phyloP scores from a whole-genome alignment of 2,329 filamentous ascomycete species.

The Curvularia spicifera region DNA sequence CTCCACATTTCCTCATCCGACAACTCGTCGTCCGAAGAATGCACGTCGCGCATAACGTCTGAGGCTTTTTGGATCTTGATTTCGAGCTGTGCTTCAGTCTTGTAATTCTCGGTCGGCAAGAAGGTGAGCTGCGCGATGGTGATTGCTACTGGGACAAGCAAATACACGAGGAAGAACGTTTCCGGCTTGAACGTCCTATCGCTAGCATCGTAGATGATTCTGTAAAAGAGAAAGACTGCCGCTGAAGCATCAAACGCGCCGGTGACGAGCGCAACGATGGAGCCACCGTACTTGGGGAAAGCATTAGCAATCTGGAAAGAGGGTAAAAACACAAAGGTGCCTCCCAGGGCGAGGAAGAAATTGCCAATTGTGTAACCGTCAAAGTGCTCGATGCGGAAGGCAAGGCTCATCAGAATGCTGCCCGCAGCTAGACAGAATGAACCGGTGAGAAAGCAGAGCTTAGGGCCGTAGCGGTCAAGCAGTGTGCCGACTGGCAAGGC shows the following conservation, averaged over 20 bases:
- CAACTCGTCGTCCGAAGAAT: constrained; percentile 62
- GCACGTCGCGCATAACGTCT: constrained; percentile 51
- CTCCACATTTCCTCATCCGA: constrained; percentile 57
- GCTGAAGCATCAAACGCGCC: constrained; percentile 85
- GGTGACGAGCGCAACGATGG: constrained; percentile 80
- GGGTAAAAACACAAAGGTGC: constrained; percentile 81
- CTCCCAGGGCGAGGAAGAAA: constrained; percentile 76
- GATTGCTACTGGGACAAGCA: constrained; percentile 72
- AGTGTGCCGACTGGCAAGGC: constrained; percentile 47
- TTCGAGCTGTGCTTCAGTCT: constrained; percentile 60
- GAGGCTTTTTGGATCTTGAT: constrained; percentile 45
- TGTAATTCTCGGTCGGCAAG: constrained; percentile 79
- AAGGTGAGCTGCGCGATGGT: constrained; percentile 70
- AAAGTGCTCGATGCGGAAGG: constrained; percentile 44
- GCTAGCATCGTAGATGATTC: constrained; percentile 70
- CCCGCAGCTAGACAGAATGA: constrained; percentile 43
- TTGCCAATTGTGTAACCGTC: constrained; percentile 71
- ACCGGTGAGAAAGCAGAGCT: constrained; percentile 41
- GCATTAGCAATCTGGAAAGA: constrained; percentile 86
- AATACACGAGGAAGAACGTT: constrained; percentile 74
- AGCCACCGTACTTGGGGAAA: constrained; percentile 75
- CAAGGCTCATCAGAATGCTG: constrained; percentile 48
- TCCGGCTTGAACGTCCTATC: constrained; percentile 64
- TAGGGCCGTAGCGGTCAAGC: constrained; percentile 49
- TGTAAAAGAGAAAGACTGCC: constrained; percentile 77